Evolutionary conservation across 805 yeast species (phyloP).

Genomic region (Tetrapisispora nanseiensis): DNA sequence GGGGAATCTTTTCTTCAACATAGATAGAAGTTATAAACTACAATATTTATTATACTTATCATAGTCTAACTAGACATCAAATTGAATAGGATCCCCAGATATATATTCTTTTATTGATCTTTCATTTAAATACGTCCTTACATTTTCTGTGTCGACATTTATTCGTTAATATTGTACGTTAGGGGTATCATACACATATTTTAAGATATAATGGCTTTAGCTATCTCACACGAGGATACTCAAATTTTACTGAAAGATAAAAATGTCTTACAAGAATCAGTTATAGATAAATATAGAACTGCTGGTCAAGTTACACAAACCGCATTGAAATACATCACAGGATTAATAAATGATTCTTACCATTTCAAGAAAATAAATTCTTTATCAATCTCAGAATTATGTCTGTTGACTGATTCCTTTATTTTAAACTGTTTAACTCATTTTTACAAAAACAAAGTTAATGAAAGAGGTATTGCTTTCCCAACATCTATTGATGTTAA

Average conservation of each 20-base stretch:
- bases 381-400: slow-evolving; percentile 56
- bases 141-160: not conserved
- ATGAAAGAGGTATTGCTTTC: slow-evolving; percentile 84
- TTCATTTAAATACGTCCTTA: too few species aligned
- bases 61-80: too few species aligned
- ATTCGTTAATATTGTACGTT: too few species aligned
- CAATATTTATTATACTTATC: too few species aligned
- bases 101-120: too few species aligned
- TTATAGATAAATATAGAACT: slow-evolving; percentile 71
- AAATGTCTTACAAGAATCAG: slow-evolving; percentile 51
- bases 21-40: too few species aligned
- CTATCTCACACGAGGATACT: slow-evolving; percentile 65
- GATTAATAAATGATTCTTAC: slow-evolving; percentile 63
- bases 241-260: slow-evolving; percentile 62
- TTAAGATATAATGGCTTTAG: slow-evolving; percentile 50
- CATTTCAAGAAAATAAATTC: slow-evolving; percentile 38
- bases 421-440: slow-evolving; percentile 48
- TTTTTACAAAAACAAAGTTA: slow-evolving; percentile 51
- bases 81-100: too few species aligned
- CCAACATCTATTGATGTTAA: slow-evolving; percentile 88
- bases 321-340: slow-evolving; percentile 54
- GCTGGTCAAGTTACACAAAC: slow-evolving; percentile 89
- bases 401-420: slow-evolving; percentile 74
- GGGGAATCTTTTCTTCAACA: too few species aligned
- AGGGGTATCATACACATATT: too few species aligned